Evolutionary conservation across 768 basidiomycete species (phyloP), one percentile per base, ranked within the genome.

Genomic region (Suillus clintonianus): DNA sequence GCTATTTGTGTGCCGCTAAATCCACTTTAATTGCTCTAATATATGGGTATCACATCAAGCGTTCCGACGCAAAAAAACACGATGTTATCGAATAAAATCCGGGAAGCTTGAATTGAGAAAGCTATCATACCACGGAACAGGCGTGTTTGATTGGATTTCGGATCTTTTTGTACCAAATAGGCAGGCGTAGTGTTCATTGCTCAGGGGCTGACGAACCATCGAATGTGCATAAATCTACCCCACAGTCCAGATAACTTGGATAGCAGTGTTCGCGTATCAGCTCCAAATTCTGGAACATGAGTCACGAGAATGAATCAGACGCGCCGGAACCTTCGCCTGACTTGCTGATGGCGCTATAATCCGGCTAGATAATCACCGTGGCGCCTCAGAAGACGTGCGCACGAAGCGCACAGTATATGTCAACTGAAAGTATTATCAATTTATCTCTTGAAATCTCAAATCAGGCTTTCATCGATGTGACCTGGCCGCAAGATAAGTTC

Each of bases 361-460:
- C 56, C 37, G 56, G 56, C 39, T 41, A 57, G 56, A 57, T 57
- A 57, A 57, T 57, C 56, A 57, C 22, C 36, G 39, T 57, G 56
- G 4, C 24, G 24, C 56, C 56, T 30, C 17, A 57, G 56, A 41
- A 57, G 56, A 11, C 56, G 5, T 57, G 39, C 51, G 36, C 55
- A 56, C 36, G 55, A 57, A 53, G 51, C 51, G 51, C 32, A n/a
- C 51, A 53, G 19, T 53, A 53, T 53, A 30, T 53, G 51, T 50
- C 34, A 37, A 15, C 9, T 27, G 30, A 30, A 22, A 32, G 32
- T 34, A 55, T 55, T 30, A 27, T 57, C 39, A 13, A 53, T 32
- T 53, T n/a, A 53, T 53, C 32, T n/a, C 17, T 53, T 53, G 19
- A 53, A 51, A 53, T 53, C 51, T 53, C 30, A 53, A 51, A 53